A percentile compares a stretch with the other conserved stretches of the same genome.
These are phyloP conservation scores for Marsdenia floribunda DNA, from an alignment of 257 asterid genomes.

Conservation along the genomic window DNA sequence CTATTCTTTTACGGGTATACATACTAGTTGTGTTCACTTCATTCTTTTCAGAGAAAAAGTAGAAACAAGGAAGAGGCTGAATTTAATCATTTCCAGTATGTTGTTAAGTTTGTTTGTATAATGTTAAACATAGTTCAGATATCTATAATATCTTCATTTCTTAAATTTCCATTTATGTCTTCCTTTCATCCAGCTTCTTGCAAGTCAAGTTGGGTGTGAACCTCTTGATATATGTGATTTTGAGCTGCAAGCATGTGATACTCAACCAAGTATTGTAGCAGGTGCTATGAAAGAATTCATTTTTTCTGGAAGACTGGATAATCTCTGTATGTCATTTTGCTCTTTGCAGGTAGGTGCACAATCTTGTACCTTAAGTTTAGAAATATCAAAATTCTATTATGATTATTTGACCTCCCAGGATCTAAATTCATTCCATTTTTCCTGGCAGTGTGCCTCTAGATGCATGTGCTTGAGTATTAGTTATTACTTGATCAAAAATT, in stretches of 20 bases:
- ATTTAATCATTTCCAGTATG: background rate
- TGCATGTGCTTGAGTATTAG: background rate
- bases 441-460: background rate
- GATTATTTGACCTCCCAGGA: background rate
- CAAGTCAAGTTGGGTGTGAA: slow-evolving; percentile 61
- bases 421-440: background rate
- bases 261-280: slow-evolving; percentile 80
- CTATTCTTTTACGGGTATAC: slow-evolving; percentile 78
- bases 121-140: background rate
- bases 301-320: slow-evolving; percentile 93
- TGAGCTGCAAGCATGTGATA: slow-evolving; percentile 93
- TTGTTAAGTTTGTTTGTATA: background rate
- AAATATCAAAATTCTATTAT: background rate
- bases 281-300: slow-evolving; percentile 90
- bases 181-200: slow-evolving; percentile 54
- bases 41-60: background rate
- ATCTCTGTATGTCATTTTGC: slow-evolving; percentile 95
- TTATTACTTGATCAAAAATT: background rate
- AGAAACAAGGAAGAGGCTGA: background rate
- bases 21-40: background rate
- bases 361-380: background rate
- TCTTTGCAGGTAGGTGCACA: slow-evolving; percentile 60
- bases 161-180: background rate
- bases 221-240: slow-evolving; percentile 92
- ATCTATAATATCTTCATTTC: background rate